phyloP scores from a whole-genome alignment of 768 basidiomycete species.

The Kwoniella dejecticola region DNA sequence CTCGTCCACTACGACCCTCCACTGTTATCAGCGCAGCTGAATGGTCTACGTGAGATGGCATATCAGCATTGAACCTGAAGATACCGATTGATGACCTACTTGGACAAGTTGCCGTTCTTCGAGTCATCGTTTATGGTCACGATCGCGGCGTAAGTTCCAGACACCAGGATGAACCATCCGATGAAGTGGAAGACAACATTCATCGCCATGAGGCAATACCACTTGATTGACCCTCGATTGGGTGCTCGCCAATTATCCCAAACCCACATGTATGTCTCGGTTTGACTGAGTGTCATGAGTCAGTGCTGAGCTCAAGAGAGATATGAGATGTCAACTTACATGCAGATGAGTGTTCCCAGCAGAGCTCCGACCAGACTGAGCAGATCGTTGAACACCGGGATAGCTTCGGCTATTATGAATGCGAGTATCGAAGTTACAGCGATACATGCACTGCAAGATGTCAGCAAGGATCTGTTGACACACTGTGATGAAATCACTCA shows the following conservation, averaged over 20 bases:
- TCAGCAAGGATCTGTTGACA: not conserved
- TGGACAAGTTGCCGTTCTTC: constrained; percentile 6
- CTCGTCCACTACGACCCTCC: not conserved
- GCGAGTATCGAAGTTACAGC: constrained; percentile 34
- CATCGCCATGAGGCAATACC: constrained; percentile 2
- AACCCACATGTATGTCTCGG: constrained; percentile 49
- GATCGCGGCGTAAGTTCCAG: constrained; percentile 18
- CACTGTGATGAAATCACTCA: constrained; percentile 25
- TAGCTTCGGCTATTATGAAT: constrained; percentile 44
- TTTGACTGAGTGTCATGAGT: constrained; percentile 11
- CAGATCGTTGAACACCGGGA: constrained; percentile 49
- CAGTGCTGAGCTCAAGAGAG: not conserved
- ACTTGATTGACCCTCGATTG: constrained; percentile 1
- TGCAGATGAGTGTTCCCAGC: constrained; percentile 42
- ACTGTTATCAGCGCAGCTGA: constrained; percentile 20
- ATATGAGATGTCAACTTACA: constrained; percentile 17
- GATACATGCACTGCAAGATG: constrained; percentile 31
- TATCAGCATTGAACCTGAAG: not conserved
- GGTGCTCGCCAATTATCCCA: constrained; percentile 31
- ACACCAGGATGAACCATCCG: constrained; percentile 19
- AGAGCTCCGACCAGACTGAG: constrained; percentile 43
- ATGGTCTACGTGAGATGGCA: not conserved
- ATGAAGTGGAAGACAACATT: constrained; percentile 15
- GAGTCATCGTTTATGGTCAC: constrained; percentile 11
- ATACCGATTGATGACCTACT: not conserved